Evolutionary conservation across 2,329 filamentous ascomycete genomes (phyloP), one percentile per base, ranked within the genome.

Genomic region (Knufia petricola): DNA sequence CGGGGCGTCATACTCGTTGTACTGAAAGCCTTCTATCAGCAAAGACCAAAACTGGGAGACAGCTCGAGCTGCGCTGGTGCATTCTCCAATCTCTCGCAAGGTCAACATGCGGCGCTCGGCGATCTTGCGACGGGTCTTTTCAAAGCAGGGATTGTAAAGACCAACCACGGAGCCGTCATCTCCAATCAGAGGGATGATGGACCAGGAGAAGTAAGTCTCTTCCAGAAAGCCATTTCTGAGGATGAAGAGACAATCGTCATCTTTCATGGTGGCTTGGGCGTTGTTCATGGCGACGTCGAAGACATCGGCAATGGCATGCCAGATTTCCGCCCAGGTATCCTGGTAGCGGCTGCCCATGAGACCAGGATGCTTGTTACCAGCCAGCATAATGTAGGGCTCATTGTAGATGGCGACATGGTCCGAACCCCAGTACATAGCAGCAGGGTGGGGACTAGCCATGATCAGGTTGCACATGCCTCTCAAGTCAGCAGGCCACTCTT

Each of bases 221-320:
- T 94, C 85, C 1, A 87, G 65, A 52, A 77, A 87, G 10, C 56
- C 56, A 53, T 79, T 77, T 6, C 86, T 77, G 40, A 75, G 71
- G 26, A 92, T 75, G 58, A 88, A 87, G 1, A 90, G 69, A 49
- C 79, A 79, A 54, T 90, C 84, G 58, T 92, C 86, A 55, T 89
- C 81, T 63, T 88, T 90, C 83, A 89, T 86, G 0, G 82, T 87
- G 0, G 85, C 83, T 66, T 88, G 81, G 0, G 85, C 87, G 3
- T 80, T 83, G 32, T 76, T 65, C 63, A 75, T 77, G 0, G 85
- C 86, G 52, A 71, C 79, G 15, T 75, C 70, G 54, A 92, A 85
- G 0, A 85, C 74, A 1, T 79, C 79, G 54, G 80, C 74, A 9
- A 90, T 73, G 3, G 81, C 77, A 19, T 78, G 69, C 84, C 84